These are phyloP conservation scores for Lycium ferocissimum DNA, from an alignment of 257 asterid species.

Conservation along the genomic window DNA sequence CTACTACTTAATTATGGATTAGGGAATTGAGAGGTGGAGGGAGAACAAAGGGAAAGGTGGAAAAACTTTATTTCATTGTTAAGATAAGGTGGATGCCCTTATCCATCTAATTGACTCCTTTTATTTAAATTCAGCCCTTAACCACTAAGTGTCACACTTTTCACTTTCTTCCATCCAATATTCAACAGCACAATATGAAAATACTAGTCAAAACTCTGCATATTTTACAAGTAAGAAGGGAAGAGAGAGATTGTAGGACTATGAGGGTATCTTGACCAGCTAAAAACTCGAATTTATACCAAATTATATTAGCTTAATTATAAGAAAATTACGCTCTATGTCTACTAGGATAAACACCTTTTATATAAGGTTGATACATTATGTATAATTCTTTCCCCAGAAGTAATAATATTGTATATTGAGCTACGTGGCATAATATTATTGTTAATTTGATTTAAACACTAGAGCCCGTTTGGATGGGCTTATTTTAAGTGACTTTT, in stretches of 20 bases:
- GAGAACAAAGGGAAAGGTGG: constrained; percentile 3
- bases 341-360: too few relatives aligned
- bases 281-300: not conserved
- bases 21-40: constrained; percentile 14
- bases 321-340: too few relatives aligned
- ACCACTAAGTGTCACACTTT: not conserved
- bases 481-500: too few relatives aligned
- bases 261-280: not conserved
- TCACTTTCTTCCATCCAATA: not conserved
- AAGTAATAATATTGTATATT: too few relatives aligned
- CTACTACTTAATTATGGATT: constrained; percentile 1
- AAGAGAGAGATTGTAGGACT: not conserved
- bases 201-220: not conserved
- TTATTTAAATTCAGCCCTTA: not conserved
- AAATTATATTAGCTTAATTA: not conserved
- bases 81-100: not conserved
- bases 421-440: too few relatives aligned
- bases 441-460: not conserved
- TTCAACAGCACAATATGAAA: not conserved
- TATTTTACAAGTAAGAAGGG: not conserved
- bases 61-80: not conserved
- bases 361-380: too few relatives aligned
- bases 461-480: not conserved
- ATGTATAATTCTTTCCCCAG: too few relatives aligned
- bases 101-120: constrained; percentile 14